Evolutionary conservation across 257 asterid genomes (phyloP).

Genomic region (Forsythia viridissima): DNA sequence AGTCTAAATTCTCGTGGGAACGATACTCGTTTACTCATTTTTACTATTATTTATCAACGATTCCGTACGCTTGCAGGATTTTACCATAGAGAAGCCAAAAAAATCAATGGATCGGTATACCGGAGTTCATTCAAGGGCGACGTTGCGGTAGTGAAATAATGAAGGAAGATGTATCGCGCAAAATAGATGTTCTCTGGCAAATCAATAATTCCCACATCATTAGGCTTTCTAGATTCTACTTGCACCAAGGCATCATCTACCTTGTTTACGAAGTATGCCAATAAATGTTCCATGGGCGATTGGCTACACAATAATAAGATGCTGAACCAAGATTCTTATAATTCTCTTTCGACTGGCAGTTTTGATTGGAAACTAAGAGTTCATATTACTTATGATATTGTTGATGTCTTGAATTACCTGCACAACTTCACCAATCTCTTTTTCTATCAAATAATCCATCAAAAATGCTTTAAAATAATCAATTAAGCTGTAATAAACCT

Average conservation of each 20-base stretch:
- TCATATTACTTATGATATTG: conserved; percentile 55
- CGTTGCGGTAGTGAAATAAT: conserved; percentile 45
- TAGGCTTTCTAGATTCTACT: conserved; percentile 59
- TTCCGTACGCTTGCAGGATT: too few relatives aligned
- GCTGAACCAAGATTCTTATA: conserved; percentile 2
- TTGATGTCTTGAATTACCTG: conserved; percentile 60
- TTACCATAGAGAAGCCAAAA: too few relatives aligned
- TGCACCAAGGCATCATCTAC: conserved; percentile 54
- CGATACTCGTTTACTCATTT: too few relatives aligned
- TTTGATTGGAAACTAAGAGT: conserved; percentile 58
- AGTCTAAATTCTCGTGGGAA: too few relatives aligned
- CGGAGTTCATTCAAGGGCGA: conserved; percentile 53
- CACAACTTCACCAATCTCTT: conserved; percentile 53
- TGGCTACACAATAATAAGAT: conserved; percentile 29
- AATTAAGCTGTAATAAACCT: too few relatives aligned
- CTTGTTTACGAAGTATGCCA: conserved; percentile 65
- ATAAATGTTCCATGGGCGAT: conserved; percentile 43
- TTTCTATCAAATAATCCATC: too few relatives aligned
- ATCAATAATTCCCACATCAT: conserved; percentile 53
- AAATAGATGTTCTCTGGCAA: conserved; percentile 47
- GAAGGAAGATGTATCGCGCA: conserved; percentile 51
- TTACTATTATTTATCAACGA: too few relatives aligned
- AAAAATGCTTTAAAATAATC: too few relatives aligned
- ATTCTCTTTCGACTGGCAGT: not conserved
- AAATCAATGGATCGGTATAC: conserved; percentile 49